A percentile compares a stretch with the other conserved stretches of the same genome.
phyloP scores from a whole-genome alignment of 495 filamentous ascomycete species.

The Saxophila tyrrhenica region DNA sequence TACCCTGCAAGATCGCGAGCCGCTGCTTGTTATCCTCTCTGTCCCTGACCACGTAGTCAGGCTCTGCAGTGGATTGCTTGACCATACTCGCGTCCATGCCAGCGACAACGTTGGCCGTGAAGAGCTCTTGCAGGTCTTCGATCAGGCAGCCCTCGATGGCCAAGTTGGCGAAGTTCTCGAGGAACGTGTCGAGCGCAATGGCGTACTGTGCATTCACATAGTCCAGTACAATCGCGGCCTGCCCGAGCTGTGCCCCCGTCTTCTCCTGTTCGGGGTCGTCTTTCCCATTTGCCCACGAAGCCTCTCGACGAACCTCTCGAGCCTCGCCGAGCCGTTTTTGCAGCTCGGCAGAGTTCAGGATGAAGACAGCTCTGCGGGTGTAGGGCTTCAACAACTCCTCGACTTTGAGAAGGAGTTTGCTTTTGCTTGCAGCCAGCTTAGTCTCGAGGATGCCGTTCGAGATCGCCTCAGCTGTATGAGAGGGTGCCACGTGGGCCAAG shows the following conservation, averaged over 20 bases:
- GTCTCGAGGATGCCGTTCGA: not conserved
- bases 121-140: not conserved
- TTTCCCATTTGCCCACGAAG: not conserved
- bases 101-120: not conserved
- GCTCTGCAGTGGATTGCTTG: not conserved
- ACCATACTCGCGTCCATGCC: not conserved
- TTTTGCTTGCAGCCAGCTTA: not conserved
- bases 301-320: not conserved
- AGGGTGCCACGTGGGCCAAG: not conserved
- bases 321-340: not conserved
- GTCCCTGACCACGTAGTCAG: not conserved
- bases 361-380: not conserved
- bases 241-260: not conserved
- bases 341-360: not conserved
- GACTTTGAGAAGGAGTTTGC: not conserved
- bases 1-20: not conserved
- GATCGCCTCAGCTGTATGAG: conserved; percentile 3
- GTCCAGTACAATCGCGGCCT: not conserved
- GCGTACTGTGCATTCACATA: conserved; percentile 13
- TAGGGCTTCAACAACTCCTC: not conserved
- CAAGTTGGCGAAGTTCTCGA: conserved; percentile 4
- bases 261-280: too few relatives aligned
- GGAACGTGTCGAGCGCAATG: conserved; percentile 6
- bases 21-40: not conserved
- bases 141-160: conserved; percentile 4